phyloP scores from a whole-genome alignment of 2,329 filamentous ascomycete genomes.

The Hypoxylon sp. region DNA sequence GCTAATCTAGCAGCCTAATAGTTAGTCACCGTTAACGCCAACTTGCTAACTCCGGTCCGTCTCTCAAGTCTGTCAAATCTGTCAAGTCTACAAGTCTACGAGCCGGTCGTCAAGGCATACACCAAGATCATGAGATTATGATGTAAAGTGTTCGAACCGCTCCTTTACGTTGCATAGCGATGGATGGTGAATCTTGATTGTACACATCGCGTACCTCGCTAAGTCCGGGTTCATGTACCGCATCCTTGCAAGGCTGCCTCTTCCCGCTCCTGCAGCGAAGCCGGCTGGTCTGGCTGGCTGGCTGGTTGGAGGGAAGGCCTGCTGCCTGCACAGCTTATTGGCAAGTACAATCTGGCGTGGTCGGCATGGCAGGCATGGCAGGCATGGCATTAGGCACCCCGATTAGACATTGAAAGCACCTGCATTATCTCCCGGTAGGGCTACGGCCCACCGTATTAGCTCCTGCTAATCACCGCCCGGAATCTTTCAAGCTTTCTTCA shows the following conservation, averaged over 20 bases:
- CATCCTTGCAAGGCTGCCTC: slow-evolving; percentile 1
- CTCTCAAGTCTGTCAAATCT: no score
- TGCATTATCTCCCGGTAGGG: no score
- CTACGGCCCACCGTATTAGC: not conserved
- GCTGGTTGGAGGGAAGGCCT: not conserved
- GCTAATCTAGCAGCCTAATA: no score
- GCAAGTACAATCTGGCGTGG: no score
- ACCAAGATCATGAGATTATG: not conserved
- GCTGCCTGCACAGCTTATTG: not conserved
- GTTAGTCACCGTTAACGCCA: no score
- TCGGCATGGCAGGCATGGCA: no score
- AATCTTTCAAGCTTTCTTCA: not conserved
- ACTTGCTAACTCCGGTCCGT: no score
- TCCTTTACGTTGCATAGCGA: not conserved
- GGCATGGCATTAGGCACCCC: no score
- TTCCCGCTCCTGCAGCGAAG: not conserved
- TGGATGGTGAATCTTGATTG: not conserved
- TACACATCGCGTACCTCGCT: not conserved
- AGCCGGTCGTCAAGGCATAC: no score
- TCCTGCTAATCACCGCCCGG: not conserved
- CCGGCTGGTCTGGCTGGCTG: no score
- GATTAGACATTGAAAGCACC: no score
- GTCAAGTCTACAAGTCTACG: no score
- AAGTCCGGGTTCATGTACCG: not conserved
- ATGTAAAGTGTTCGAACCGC: not conserved